Percentiles rank a stretch among this genome's conserved stretches.
Conservation (phyloP, 23 red algal species). For the Gracilaria gracilis region DNA sequence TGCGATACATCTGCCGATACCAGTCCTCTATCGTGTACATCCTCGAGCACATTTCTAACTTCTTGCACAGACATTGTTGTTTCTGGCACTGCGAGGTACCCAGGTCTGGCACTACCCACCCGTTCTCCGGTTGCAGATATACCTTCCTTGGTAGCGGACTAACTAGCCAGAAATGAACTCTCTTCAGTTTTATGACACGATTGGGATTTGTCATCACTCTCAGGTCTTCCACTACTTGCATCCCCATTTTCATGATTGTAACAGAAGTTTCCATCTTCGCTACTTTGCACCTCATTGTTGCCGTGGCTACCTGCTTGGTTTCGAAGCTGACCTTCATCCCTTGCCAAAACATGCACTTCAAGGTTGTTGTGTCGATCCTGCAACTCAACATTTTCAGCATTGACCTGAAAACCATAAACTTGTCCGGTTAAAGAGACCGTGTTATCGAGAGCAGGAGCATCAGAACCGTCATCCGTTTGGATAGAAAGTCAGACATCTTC, state of each 20-base stretch:
- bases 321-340: not conserved
- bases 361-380: not conserved
- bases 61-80: not conserved
- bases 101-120: not conserved
- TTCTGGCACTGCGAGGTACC: not conserved
- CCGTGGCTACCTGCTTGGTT: not conserved
- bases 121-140: not conserved
- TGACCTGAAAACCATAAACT: not conserved
- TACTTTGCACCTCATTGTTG: not conserved
- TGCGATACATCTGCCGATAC: slow-evolving; percentile 36
- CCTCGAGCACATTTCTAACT: slow-evolving; percentile 13
- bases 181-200: not conserved
- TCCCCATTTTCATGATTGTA: not conserved
- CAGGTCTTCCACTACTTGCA: not conserved
- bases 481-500: slow-evolving; percentile 21
- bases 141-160: not conserved
- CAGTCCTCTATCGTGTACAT: slow-evolving; percentile 39
- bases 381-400: not conserved
- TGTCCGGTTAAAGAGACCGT: not conserved
- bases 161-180: not conserved
- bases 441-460: not conserved
- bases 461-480: not conserved
- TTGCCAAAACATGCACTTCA: not conserved
- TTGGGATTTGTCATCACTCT: not conserved
- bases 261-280: not conserved